Conservation (phyloP, 2,329 filamentous ascomycete species). For the Emericellopsis atlantica region DNA sequence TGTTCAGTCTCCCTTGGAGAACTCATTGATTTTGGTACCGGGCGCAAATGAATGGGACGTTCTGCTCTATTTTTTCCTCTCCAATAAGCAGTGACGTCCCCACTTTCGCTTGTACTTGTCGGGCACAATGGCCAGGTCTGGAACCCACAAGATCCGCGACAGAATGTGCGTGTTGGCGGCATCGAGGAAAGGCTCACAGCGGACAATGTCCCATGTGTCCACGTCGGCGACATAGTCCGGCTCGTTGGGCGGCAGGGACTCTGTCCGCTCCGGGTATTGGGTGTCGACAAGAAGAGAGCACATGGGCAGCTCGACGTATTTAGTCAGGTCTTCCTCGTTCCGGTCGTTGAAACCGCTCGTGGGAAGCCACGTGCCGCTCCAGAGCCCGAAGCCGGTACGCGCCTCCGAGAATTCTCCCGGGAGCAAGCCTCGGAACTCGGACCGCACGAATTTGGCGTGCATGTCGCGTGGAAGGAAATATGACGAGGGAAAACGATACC, state of each 20-base stretch:
- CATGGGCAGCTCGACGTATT: slow-evolving; percentile 66
- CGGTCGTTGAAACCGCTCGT: slow-evolving; percentile 83
- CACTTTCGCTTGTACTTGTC: slow-evolving; percentile 60
- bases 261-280: slow-evolving; percentile 50
- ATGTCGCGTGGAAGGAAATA: slow-evolving; percentile 80
- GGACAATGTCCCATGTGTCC: slow-evolving; percentile 64
- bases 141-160: slow-evolving; percentile 72
- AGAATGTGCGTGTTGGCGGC: slow-evolving; percentile 59
- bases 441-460: slow-evolving; percentile 79
- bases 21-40: not conserved
- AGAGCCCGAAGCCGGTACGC: slow-evolving; percentile 54
- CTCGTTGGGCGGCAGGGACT: slow-evolving; percentile 50
- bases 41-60: not conserved
- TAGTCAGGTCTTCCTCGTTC: slow-evolving; percentile 74
- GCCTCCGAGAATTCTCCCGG: slow-evolving; percentile 84
- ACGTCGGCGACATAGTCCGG: slow-evolving; percentile 67
- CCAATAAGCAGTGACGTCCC: slow-evolving; percentile 79
- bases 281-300: slow-evolving; percentile 87
- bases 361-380: slow-evolving; percentile 72
- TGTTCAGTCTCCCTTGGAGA: not conserved
- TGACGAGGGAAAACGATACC: slow-evolving; percentile 93
- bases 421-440: slow-evolving; percentile 77
- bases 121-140: slow-evolving; percentile 57
- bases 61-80: slow-evolving; percentile 20
- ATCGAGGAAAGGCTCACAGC: slow-evolving; percentile 73